Evolutionary conservation across 1,139 yeast species (phyloP), one percentile per base, ranked within the genome.

Genomic region (Scheffersomyces lignicola): DNA sequence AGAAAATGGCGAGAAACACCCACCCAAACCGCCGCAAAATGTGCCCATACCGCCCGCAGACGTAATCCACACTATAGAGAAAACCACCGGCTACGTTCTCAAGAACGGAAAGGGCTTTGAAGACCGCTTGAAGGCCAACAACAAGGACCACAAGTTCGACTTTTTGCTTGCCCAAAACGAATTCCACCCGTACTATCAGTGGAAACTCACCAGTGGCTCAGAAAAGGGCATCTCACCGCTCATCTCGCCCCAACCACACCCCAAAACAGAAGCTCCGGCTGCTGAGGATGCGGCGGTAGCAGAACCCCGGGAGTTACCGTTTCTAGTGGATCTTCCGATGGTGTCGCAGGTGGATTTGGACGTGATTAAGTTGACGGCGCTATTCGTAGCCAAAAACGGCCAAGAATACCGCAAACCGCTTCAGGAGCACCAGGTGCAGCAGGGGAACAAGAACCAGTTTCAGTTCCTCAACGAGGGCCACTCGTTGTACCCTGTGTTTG

Each of bases 21-120:
- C n/a, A n/a, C n/a, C n/a, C n/a, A n/a, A n/a, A n/a, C 29, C 29
- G 31, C 78, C 80, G 1, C 62, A 58, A 1, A 74, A 71, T 15
- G 51, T 76, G 8, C 62, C 59, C 10, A 56, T 78, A 3, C 89
- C 89, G 0, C 85, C 87, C 1, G 69, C 68, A 2, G 79, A 79
- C 16, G 55, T 79, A 5, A 63, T 75, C 46, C 69, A 67, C 18
- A 70, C 78, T 7, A 81, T 89, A 11, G 82, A 77, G 36, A 85
- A 83, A 51, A 86, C 96, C 0, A 86, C 83, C 1, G 76, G 66
- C 3, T 87, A 83, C 51, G 87, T 89, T 8, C 50, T 64, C 21
- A 71, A 85, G 44, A 84, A 86, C 52, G 96, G 96, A 0, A 54
- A 49, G 23, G 59, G 68, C 7, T 85, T 88, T 58, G 94, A 83